Base-by-base conservation (phyloP, 2,329 filamentous ascomycete genomes). In the Microascus cirrosus region DNA sequence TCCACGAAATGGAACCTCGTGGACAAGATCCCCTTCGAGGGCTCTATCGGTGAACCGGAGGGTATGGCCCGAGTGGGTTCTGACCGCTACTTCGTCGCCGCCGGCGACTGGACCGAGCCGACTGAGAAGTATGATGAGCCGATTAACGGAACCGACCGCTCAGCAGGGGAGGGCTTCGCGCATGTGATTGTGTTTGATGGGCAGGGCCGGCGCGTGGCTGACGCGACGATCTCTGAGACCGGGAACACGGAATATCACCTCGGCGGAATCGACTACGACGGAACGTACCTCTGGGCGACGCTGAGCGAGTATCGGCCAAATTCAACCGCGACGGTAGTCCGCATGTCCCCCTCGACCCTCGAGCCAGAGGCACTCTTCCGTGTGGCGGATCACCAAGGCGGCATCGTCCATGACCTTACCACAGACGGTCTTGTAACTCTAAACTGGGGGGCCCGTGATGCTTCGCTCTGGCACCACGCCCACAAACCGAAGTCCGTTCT, bases 71-170 rank as follows among this genome's bases (percentile, higher is more conserved):
- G 73, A 3, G 61, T 78, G 0, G 69, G 71, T 7, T 61, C 68
- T 22, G 68, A 77, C 50, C 73, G 74, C 18, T 77, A 73, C 58
- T 68, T 78, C 59, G 68, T 79, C 45, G 73, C 71, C 24, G 70
- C 72, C 11, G 75, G 73, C 20, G 71, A 77, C 62, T 78, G 74
- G 62, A 76, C 69, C 3, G 62, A 65, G 24, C 55, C 52, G 25
- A 59, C 61, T 10, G 56, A 1, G 15, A 72, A 71, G 60, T 32
- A 63, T 54, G 63, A 67, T 28, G 67, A 70, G 61, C 74, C 75
- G 65, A 73, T 76, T 65, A 78, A 78, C 39, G 79, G 78, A 5
- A 81, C 77, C 2, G 78, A 81, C 61, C 70, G 74, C 25, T 72
- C 69, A 7, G 60, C 73, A 1, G 74, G 76, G 3, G 68, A 68